These are phyloP conservation scores for Angomonas deanei DNA, from an alignment of 208 protist species.

Conservation along the genomic window DNA sequence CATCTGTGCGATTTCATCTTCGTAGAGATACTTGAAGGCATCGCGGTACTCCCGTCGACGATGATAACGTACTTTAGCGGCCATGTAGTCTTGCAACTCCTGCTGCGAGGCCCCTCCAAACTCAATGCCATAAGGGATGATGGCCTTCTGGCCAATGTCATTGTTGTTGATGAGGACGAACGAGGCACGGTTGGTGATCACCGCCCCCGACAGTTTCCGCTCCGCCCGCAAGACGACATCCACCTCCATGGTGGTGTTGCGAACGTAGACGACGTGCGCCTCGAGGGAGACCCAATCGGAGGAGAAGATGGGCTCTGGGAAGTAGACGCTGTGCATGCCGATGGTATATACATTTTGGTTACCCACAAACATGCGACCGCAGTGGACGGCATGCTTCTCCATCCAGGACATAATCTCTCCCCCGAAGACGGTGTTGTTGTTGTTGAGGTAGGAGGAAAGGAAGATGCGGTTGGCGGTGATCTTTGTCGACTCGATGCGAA, in stretches of 20 bases:
- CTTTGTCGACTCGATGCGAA: slow-evolving; percentile 43
- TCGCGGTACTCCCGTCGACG: slow-evolving; percentile 16
- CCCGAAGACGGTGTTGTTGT: slow-evolving; percentile 92
- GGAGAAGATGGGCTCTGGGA: slow-evolving; percentile 77
- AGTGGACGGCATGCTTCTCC: slow-evolving; percentile 86
- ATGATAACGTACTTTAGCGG: slow-evolving; percentile 56
- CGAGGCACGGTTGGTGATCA: slow-evolving; percentile 80
- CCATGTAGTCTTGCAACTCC: slow-evolving; percentile 59
- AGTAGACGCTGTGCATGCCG: slow-evolving; percentile 87
- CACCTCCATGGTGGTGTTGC: slow-evolving; percentile 89
- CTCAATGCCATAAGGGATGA: slow-evolving; percentile 65
- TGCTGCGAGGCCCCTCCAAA: slow-evolving; percentile 57
- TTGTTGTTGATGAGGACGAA: slow-evolving; percentile 84
- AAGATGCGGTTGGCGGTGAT: slow-evolving; percentile 81
- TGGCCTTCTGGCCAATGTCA: slow-evolving; percentile 79
- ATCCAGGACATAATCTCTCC: slow-evolving; percentile 91
- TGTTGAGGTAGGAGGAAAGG: slow-evolving; percentile 81
- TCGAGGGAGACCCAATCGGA: slow-evolving; percentile 85
- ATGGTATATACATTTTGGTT: slow-evolving; percentile 85
- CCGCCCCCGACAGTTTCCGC: slow-evolving; percentile 24
- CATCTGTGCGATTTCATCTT: neutral
- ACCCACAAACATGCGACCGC: slow-evolving; percentile 82
- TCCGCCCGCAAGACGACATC: slow-evolving; percentile 74
- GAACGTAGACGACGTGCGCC: slow-evolving; percentile 81
- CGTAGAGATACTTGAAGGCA: slow-evolving; percentile 11